Percentiles rank a stretch among this genome's conserved stretches.
Evolutionary conservation across 768 basidiomycete species (phyloP).

Genomic region (Lanmaoa pseudosensibilis): DNA sequence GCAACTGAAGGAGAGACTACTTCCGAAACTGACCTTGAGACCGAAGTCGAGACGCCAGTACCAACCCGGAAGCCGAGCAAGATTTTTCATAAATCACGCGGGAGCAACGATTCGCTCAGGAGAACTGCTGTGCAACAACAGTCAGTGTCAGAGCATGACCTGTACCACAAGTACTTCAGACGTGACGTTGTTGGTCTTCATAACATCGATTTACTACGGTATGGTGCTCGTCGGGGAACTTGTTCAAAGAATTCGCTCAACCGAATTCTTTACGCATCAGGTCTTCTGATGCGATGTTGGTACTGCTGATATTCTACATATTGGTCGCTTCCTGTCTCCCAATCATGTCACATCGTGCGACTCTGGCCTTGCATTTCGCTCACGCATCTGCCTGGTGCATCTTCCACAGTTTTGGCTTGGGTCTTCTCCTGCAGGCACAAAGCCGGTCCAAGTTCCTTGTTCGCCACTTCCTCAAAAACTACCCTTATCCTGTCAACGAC

Average conservation of each 20-base stretch:
- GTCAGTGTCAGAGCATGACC: conserved; percentile 75
- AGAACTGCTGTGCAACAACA: background rate
- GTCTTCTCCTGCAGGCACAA: conserved; percentile 80
- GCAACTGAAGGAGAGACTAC: conserved; percentile 72
- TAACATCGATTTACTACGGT: conserved; percentile 88
- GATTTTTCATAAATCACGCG: background rate
- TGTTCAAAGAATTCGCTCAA: conserved; percentile 12
- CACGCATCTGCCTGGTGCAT: conserved; percentile 86
- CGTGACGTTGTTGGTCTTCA: conserved; percentile 79
- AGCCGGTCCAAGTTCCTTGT: conserved; percentile 87
- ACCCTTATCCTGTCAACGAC: conserved; percentile 77
- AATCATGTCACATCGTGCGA: conserved; percentile 44
- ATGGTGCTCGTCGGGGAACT: conserved; percentile 22
- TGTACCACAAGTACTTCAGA: conserved; percentile 87
- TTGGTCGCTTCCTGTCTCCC: conserved; percentile 60
- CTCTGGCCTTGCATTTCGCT: conserved; percentile 68
- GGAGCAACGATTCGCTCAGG: conserved; percentile 9
- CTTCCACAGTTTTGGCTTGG: conserved; percentile 87
- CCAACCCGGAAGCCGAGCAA: conserved; percentile 10
- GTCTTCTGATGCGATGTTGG: conserved; percentile 80
- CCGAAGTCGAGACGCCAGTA: conserved; percentile 54
- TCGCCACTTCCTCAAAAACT: conserved; percentile 91
- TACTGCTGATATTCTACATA: conserved; percentile 72
- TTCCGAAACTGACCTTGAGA: conserved; percentile 69
- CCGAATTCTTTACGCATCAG: conserved; percentile 43